Conservation (phyloP, 208 protist species). For the Strigomonas culicis region DNA sequence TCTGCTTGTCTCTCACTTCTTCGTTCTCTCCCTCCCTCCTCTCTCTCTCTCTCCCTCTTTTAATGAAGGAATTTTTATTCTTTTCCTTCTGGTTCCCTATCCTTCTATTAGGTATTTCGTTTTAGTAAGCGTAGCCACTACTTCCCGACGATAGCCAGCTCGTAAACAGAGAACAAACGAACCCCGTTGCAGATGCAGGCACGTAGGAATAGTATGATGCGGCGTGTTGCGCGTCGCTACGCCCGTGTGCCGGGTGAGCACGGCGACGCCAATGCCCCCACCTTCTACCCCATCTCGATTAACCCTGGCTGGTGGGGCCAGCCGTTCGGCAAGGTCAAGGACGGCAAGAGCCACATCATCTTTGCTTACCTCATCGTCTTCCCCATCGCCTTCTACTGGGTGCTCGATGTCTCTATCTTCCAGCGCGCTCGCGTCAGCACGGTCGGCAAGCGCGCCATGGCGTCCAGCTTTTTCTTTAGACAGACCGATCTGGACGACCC, state of each 20-base stretch:
- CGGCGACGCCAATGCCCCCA: constrained; percentile 61
- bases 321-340: constrained; percentile 86
- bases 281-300: constrained; percentile 89
- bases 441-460: constrained; percentile 74
- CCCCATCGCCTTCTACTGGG: constrained; percentile 74
- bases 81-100: no score
- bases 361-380: constrained; percentile 65
- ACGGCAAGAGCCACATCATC: constrained; percentile 63
- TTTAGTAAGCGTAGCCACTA: no score
- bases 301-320: constrained; percentile 87
- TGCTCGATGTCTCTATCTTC: constrained; percentile 67
- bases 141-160: no score
- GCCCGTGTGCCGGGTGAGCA: constrained; percentile 85
- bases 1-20: background rate
- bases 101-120: background rate
- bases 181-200: constrained; percentile 55
- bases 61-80: no score
- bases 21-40: background rate
- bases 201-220: constrained; percentile 80
- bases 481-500: constrained; percentile 86
- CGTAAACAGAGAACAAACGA: background rate
- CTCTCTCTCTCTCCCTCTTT: constrained; percentile 10
- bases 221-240: constrained; percentile 76
- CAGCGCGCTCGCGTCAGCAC: constrained; percentile 67
- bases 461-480: constrained; percentile 80